These are phyloP conservation scores for Chlorencoelia australis DNA, from an alignment of 2,329 filamentous ascomycete species.

Conservation along the genomic window DNA sequence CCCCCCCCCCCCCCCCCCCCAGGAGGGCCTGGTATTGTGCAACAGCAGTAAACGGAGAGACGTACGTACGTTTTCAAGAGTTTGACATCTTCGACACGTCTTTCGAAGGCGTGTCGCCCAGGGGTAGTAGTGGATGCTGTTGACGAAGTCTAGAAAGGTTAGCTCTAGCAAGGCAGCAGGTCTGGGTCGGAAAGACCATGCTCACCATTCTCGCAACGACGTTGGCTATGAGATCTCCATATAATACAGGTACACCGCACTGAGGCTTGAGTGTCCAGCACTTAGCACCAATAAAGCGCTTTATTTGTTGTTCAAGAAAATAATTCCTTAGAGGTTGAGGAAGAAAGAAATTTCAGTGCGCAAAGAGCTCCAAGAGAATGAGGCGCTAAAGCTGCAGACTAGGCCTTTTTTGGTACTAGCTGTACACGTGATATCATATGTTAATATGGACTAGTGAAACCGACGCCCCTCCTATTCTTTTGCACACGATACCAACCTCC, in stretches of 20 bases:
- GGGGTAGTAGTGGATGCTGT: slow-evolving; percentile 59
- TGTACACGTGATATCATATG: too few relatives aligned
- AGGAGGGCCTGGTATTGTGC: too few relatives aligned
- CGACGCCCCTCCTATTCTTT: too few relatives aligned
- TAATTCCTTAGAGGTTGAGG: slow-evolving; percentile 2
- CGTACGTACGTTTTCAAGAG: slow-evolving; percentile 74
- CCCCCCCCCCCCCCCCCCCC: too few relatives aligned
- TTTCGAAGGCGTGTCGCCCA: slow-evolving; percentile 51
- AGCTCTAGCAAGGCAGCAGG: slow-evolving; percentile 3
- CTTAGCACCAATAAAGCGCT: slow-evolving; percentile 9
- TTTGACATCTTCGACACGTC: slow-evolving; percentile 73
- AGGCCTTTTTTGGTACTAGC: too few relatives aligned
- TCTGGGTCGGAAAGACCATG: not conserved
- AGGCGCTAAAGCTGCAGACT: too few relatives aligned
- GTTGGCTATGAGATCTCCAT: slow-evolving; percentile 16
- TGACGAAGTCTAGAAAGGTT: slow-evolving; percentile 24
- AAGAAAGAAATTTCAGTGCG: slow-evolving; percentile 5
- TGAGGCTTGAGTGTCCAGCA: slow-evolving; percentile 24
- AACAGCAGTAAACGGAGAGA: slow-evolving; percentile 3
- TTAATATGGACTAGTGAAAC: too few relatives aligned
- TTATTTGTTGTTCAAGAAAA: not conserved
- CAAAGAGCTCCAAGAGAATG: too few relatives aligned
- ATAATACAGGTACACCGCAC: slow-evolving; percentile 9
- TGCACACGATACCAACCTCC: too few relatives aligned
- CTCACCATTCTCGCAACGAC: slow-evolving; percentile 24